Percentiles rank a stretch among this genome's conserved stretches.
Evolutionary conservation across 2,329 filamentous ascomycete genomes (phyloP).

Genomic region (Colletotrichum karsti): DNA sequence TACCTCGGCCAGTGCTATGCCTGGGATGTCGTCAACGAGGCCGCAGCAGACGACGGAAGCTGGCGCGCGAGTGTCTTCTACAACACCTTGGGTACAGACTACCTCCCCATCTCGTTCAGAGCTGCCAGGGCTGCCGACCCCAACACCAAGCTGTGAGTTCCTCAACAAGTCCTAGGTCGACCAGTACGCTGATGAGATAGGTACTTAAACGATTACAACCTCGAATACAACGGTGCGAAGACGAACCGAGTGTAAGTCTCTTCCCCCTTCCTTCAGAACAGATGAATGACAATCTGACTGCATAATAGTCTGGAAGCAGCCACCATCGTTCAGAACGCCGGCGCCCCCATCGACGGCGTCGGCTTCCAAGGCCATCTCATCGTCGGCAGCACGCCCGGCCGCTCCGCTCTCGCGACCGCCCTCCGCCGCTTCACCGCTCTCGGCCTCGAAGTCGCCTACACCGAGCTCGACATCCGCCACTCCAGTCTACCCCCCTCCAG

Average conservation of each 20-base stretch:
- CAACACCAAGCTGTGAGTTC: conserved; percentile 53
- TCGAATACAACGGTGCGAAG: conserved; percentile 51
- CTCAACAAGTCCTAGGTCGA: not conserved
- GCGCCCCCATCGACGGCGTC: conserved; percentile 60
- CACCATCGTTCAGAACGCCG: conserved; percentile 42
- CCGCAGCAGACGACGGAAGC: conserved; percentile 53
- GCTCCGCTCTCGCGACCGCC: conserved; percentile 51
- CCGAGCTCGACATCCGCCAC: conserved; percentile 68
- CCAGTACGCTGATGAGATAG: not conserved
- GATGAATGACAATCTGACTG: too few relatives aligned
- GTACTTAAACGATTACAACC: conserved; percentile 70
- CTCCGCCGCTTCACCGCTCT: conserved; percentile 60
- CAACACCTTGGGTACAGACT: conserved; percentile 55
- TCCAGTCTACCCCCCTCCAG: conserved; percentile 51
- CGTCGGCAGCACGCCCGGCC: conserved; percentile 51
- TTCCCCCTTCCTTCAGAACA: too few relatives aligned
- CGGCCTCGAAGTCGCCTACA: conserved; percentile 66
- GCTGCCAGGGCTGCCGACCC: conserved; percentile 55
- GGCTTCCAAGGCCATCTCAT: conserved; percentile 61
- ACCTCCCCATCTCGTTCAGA: conserved; percentile 59
- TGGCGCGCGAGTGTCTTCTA: conserved; percentile 55
- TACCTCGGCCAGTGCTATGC: conserved; percentile 55
- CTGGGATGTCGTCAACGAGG: conserved; percentile 63
- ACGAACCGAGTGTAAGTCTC: conserved; percentile 36
- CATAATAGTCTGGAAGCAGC: conserved; percentile 37